These are phyloP conservation scores for Discostella pseudostelligera DNA, from an alignment of 108 stramenopile species.

Conservation along the genomic window DNA sequence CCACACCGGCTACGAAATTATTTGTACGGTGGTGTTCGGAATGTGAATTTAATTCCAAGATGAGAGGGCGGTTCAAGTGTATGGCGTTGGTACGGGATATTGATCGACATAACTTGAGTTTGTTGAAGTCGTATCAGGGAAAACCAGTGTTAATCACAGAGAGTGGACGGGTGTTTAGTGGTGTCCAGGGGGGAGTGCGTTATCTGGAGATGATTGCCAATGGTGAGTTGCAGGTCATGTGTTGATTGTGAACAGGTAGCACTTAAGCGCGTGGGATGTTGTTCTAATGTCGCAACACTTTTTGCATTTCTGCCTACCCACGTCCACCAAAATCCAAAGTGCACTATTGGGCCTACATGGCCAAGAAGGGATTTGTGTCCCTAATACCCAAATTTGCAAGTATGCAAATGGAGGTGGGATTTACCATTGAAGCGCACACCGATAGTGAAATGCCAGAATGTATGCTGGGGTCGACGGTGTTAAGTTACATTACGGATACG, in stretches of 20 bases:
- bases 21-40: constrained; percentile 53
- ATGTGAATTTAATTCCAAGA: constrained; percentile 38
- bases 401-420: constrained; percentile 67
- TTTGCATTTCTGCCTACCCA: too few relatives aligned
- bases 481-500: constrained; percentile 42
- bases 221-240: constrained; percentile 27
- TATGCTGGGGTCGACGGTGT: constrained; percentile 50
- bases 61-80: constrained; percentile 58
- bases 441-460: constrained; percentile 68
- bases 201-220: constrained; percentile 58
- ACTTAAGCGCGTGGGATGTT: too few relatives aligned
- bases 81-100: constrained; percentile 53
- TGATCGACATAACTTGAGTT: constrained; percentile 48
- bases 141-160: constrained; percentile 73
- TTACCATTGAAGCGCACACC: constrained; percentile 58
- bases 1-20: constrained; percentile 52
- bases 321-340: too few relatives aligned
- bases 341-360: constrained; percentile 58
- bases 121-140: constrained; percentile 59
- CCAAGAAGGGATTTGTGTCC: constrained; percentile 63
- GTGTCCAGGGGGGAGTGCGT: constrained; percentile 39
- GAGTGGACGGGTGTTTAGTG: constrained; percentile 42
- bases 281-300: background rate
- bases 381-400: constrained; percentile 54
- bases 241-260: too few relatives aligned